Base-by-base conservation (phyloP, 208 protist genomes). In the Vickermania spadyakhi region DNA sequence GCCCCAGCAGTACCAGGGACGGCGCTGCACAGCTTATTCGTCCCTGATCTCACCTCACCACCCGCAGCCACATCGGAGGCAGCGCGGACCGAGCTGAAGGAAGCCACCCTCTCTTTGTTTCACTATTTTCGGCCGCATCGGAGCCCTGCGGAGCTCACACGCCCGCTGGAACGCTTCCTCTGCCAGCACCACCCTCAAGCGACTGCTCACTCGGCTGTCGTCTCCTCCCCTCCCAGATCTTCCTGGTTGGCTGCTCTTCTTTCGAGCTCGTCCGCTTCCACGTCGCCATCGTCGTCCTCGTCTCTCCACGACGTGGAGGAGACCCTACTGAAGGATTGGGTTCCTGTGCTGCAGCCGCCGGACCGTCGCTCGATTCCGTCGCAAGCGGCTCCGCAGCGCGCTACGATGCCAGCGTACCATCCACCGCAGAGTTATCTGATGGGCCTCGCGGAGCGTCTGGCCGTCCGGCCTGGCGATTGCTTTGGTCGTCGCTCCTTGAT, bases 71-170 rank as follows among this genome's bases (percentile, higher is more conserved):
- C 73, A 1, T 3, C 29, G 0, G 60, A 56, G 2, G 66, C 63
- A 26, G 29, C 60, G 27, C 1, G 28, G 36, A 61, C 31, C 21
- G 31, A 2, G 1, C 28, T 56, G 18, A 25, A 3, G 28, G 29
- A 25, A 22, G 27, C 13, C 7, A 27, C 18, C 1, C 90, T 91
- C 53, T 82, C 84, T 25, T 58, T 94, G 7, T 92, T 75, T 56
- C 85, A 91, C 70, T 94, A 73, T 64, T 81, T 89, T 59, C 78
- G 81, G 28, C 88, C 88, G 0, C 91, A 94, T 60, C 80, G 88
- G 3, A 77, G 84, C 14, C 77, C 72, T 2, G 77, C 72, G n/a
- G 84, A 94, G 64, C 65, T 94, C 28, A 85, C 77, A n/a, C 56
- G 75, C 42, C 80, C 81, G 5, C 72, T 94, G 25, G 80, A 92